Conservation (phyloP, 169 alveolate genomes). For the Neospora caninum region DNA sequence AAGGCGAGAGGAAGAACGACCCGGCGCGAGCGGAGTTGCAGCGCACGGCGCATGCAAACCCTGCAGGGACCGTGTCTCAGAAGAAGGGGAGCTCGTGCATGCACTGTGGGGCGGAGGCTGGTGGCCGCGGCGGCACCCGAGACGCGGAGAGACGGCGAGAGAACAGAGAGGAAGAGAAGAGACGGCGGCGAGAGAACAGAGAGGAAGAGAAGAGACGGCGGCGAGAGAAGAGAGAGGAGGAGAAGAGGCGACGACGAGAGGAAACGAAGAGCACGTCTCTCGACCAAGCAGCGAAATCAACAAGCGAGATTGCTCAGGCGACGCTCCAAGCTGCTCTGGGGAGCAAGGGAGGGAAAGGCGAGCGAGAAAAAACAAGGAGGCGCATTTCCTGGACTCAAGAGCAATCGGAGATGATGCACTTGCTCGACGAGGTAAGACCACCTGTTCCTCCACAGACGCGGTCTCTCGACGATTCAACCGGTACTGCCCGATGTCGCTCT, state of each 20-base stretch:
- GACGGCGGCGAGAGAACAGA: neutral
- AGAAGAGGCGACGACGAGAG: neutral
- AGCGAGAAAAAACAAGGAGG: neutral
- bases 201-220: neutral
- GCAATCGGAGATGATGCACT: neutral
- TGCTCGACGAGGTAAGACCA: conserved; percentile 29
- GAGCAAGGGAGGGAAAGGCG: neutral
- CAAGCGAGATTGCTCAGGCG: neutral
- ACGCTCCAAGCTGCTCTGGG: neutral
- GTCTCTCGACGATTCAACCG: too few relatives aligned
- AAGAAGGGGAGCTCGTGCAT: neutral
- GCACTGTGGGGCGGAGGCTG: neutral
- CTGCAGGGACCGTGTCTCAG: too few relatives aligned
- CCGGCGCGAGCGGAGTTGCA: neutral
- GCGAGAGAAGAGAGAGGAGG: neutral
- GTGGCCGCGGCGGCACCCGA: neutral
- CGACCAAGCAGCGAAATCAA: neutral
- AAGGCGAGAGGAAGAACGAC: too few relatives aligned
- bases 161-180: too few relatives aligned
- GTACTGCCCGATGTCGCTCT: too few relatives aligned
- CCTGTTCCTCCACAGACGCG: too few relatives aligned
- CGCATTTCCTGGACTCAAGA: neutral
- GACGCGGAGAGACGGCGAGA: neutral
- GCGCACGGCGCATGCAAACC: neutral
- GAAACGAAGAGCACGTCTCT: neutral